Base-by-base conservation (phyloP, 371 early-diverging fungal species). In the Rhizopus stolonifer region DNA sequence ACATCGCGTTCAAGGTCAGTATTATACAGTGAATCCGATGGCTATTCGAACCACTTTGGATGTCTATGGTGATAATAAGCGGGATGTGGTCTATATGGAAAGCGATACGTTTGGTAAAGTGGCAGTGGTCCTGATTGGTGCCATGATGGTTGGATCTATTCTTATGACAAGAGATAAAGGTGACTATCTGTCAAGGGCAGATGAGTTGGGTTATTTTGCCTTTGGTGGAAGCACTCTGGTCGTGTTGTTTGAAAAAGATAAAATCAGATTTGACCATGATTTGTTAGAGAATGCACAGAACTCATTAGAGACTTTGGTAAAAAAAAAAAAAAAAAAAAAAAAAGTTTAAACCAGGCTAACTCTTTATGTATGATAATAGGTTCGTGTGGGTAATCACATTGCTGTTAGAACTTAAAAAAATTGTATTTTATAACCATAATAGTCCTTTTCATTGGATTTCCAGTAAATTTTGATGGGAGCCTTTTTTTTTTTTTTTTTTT, bases 141-240 rank as follows among this genome's bases (percentile, higher is more conserved):
- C 93, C 8, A 90, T 92, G 91, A 85, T 94, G 88, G 92, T 90
- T 4, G 93, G 95, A 0, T 89, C 89, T n/a, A 88, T 92, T 44
- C 67, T 85, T 9, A 50, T 87, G 48, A 91, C 90, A 4, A 78
- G 80, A 1, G 51, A 69, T 24, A 73, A 68, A 4, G 85, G 83
- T 2, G 67, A 68, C 14, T 49, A 65, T 9, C 80, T 89, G 4
- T 65, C 72, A 26, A 67, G 90, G 45, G 76, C 84, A 56, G 92
- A 94, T 52, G 94, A 94, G 55, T 77, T 86, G 40, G 93, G 95
- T 17, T 92, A 88, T 57, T 88, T 89, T 69, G 82, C 84, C 1
- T 89, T 90, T 76, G 87, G 87, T 33, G 94, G 94, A 1, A 85
- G 86, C 23, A 93, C 92, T 1, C 68, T 89, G 13, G 79, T 93